Evolutionary conservation across 1,284 basidiomycete species (phyloP).

Genomic region (Apiotrichum akiyoshidainum): DNA sequence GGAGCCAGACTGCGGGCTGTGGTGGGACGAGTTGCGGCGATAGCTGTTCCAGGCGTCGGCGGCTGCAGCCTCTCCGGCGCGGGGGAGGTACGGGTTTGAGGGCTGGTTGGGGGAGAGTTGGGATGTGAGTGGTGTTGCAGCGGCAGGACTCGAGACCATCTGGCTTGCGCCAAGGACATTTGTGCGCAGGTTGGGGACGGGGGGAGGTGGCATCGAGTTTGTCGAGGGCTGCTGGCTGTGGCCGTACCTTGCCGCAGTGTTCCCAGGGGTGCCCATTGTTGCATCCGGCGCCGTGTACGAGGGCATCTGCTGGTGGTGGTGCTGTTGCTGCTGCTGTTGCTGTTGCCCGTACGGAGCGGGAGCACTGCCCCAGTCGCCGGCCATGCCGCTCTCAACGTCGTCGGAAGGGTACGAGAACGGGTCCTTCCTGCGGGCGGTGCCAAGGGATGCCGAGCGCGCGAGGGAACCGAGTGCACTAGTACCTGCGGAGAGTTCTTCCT

Average conservation of each 20-base stretch:
- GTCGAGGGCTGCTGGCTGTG: not conserved
- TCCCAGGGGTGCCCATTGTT: not conserved
- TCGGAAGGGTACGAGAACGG: conserved; percentile 48
- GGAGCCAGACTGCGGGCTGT: conserved; percentile 33
- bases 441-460: conserved; percentile 44
- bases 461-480: conserved; percentile 32
- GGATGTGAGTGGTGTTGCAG: not conserved
- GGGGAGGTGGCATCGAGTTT: conserved; percentile 14
- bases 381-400: conserved; percentile 49
- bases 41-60: conserved; percentile 18
- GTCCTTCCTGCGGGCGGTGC: conserved; percentile 42
- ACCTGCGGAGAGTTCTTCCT: conserved; percentile 24
- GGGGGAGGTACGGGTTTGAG: conserved; percentile 41
- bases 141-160: conserved; percentile 4
- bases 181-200: conserved; percentile 6
- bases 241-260: not conserved
- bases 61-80: conserved; percentile 5
- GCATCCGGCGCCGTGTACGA: not conserved
- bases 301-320: conserved; percentile 10
- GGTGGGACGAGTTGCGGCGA: conserved; percentile 19
- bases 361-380: conserved; percentile 22
- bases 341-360: conserved; percentile 10
- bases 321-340: conserved; percentile 15
- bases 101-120: conserved; percentile 4
- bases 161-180: not conserved